phyloP scores from a whole-genome alignment of 164 flowering plant genomes.

The Stephania japonica region DNA sequence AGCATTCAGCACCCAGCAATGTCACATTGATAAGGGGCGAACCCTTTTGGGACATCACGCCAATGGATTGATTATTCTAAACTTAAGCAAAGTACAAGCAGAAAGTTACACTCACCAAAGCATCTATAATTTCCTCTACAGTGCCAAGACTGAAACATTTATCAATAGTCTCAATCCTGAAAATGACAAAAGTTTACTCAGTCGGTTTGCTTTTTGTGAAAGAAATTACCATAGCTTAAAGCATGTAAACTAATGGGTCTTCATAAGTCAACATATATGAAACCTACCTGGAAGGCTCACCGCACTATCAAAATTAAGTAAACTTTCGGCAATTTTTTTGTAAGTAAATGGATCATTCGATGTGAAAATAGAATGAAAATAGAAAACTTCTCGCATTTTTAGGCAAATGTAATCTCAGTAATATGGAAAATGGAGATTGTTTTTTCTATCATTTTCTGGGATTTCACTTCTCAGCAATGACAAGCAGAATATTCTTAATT shows the following conservation, averaged over 20 bases:
- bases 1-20: not conserved
- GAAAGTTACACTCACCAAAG: constrained; percentile 55
- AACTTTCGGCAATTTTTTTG: too few species aligned
- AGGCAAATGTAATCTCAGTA: too few species aligned
- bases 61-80: not conserved
- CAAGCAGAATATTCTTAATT: not conserved
- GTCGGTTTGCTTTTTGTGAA: not conserved
- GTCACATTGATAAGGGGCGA: not conserved
- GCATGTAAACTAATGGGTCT: not conserved
- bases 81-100: not conserved
- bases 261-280: not conserved
- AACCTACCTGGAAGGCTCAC: not conserved
- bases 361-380: too few species aligned
- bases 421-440: too few species aligned
- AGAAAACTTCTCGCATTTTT: too few species aligned
- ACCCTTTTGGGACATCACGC: not conserved
- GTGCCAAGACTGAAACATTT: constrained; percentile 78
- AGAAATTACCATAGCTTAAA: not conserved
- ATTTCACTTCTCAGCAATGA: not conserved
- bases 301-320: not conserved
- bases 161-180: constrained; percentile 71
- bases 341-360: too few species aligned
- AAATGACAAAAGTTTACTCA: constrained; percentile 4
- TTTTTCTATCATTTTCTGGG: not conserved
- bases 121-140: constrained; percentile 80